These are phyloP conservation scores for Erysiphe neolycopersici DNA, from an alignment of 2,329 filamentous ascomycete genomes.

Conservation along the genomic window DNA sequence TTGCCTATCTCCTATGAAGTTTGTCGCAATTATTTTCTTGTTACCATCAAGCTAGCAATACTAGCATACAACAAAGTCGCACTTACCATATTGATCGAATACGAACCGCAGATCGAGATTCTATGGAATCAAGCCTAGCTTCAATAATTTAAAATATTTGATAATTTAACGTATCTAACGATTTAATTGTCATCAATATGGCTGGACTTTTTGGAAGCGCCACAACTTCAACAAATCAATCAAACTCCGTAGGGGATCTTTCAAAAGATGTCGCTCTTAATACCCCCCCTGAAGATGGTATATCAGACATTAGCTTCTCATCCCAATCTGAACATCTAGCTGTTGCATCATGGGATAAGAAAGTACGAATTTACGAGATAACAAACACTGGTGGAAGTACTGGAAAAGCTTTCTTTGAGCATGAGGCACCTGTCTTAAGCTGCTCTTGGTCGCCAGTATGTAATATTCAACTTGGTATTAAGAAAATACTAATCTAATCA, in stretches of 20 bases:
- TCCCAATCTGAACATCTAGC: constrained; percentile 56
- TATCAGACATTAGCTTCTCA: constrained; percentile 69
- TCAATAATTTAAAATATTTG: no score
- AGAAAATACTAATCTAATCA: no score
- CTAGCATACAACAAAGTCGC: no score
- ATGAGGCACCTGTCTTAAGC: constrained; percentile 61
- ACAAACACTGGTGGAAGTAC: constrained; percentile 49
- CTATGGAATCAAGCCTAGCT: no score
- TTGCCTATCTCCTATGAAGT: no score
- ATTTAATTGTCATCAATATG: constrained; percentile 19
- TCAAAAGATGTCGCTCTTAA: constrained; percentile 63
- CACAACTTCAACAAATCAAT: constrained; percentile 19
- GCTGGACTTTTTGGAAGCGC: constrained; percentile 31
- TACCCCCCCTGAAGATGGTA: constrained; percentile 62
- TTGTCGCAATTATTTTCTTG: no score
- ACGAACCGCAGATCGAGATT: no score
- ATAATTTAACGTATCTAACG: no score
- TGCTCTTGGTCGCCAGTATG: constrained; percentile 72
- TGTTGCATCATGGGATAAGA: constrained; percentile 90
- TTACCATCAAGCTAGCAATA: no score
- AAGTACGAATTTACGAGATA: constrained; percentile 91
- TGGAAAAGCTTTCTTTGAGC: constrained; percentile 65
- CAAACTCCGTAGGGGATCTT: constrained; percentile 66
- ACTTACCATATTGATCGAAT: no score
- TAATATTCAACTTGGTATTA: not conserved